Evolutionary conservation across 768 basidiomycete species (phyloP), one percentile per base, ranked within the genome.

Genomic region (Suillus paluster): DNA sequence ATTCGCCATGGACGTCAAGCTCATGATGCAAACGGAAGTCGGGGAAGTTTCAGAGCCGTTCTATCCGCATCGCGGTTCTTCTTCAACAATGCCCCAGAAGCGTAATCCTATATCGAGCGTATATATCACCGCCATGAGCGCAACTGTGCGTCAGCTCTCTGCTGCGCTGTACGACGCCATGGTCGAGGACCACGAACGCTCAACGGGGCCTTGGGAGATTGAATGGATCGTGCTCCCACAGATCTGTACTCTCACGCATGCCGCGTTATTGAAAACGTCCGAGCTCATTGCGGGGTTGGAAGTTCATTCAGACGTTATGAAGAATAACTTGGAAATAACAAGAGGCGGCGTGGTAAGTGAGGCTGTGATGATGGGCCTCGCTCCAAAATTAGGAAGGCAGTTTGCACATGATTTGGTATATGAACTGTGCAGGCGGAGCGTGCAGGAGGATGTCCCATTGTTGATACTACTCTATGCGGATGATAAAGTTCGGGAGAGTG

Each of bases 31-130:
- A 65, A 81, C 80, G 0, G 81, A 83, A 65, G 77, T 83, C 2
- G 79, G 65, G 5, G 81, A 82, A 53, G 68, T 81, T 27, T 79
- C 78, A 5, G 81, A 83, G 62, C 80, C 81, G 2, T 83, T 76
- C 55, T 70, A 78, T 36, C 67, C 75, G 12, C 75, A 82, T 50
- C 78, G 80, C 21, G 81, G 80, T 0, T 81, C 79, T 9, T 83
- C 80, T 62, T 80, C 78, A 63, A 82, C 81, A 17, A 83, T 83
- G 81, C 81, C 80, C 21, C 81, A 83, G 63, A 83, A 83, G 57
- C 75, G 81, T n/a, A 83, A 83, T 58, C 79, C 80, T 0, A 78
- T 82, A 41, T 78, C 78, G 2, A 76, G 79, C 53, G 80, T 73
- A 1, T 83, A 83, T 63, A 79, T 83, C 57, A 79, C 78, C 1